Evolutionary conservation across 441 rosid genomes (phyloP).

Genomic region (Kokia cookei): DNA sequence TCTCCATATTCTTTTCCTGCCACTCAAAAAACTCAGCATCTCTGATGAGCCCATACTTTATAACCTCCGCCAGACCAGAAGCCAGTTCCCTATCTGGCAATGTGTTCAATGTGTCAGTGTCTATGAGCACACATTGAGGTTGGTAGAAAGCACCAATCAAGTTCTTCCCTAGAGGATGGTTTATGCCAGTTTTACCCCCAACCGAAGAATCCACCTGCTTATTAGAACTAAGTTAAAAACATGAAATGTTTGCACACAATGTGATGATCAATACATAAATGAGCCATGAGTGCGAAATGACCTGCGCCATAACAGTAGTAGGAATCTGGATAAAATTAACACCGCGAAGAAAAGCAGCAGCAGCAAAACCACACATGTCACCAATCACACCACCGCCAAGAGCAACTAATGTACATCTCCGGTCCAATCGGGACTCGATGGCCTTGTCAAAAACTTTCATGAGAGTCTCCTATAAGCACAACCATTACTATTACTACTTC

Average conservation of each 20-base stretch:
- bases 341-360: conserved; percentile 92
- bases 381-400: conserved; percentile 98
- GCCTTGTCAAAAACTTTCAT: conserved; percentile 97
- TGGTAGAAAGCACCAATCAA: conserved; percentile 98
- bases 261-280: background rate
- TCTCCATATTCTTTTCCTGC: conserved; percentile 84
- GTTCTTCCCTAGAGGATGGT: conserved; percentile 92
- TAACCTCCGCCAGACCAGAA: conserved; percentile 88
- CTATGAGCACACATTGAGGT: conserved; percentile 90
- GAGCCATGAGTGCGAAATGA: conserved; percentile 8
- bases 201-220: conserved; percentile 94
- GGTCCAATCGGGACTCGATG: conserved; percentile 75
- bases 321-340: conserved; percentile 97
- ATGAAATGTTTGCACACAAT: background rate
- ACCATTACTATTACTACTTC: conserved; percentile 1
- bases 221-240: background rate
- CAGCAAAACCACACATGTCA: conserved; percentile 97
- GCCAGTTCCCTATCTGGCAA: conserved; percentile 91
- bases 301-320: conserved; percentile 98
- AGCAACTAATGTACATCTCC: conserved; percentile 84
- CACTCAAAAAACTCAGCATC: conserved; percentile 92
- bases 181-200: conserved; percentile 97
- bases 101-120: conserved; percentile 83
- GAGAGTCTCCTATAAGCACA: conserved; percentile 54
- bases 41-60: conserved; percentile 91